Evolutionary conservation across 2,329 filamentous ascomycete species (phyloP), one percentile per base, ranked within the genome.

Genomic region (Fonsecaea pedrosoi): DNA sequence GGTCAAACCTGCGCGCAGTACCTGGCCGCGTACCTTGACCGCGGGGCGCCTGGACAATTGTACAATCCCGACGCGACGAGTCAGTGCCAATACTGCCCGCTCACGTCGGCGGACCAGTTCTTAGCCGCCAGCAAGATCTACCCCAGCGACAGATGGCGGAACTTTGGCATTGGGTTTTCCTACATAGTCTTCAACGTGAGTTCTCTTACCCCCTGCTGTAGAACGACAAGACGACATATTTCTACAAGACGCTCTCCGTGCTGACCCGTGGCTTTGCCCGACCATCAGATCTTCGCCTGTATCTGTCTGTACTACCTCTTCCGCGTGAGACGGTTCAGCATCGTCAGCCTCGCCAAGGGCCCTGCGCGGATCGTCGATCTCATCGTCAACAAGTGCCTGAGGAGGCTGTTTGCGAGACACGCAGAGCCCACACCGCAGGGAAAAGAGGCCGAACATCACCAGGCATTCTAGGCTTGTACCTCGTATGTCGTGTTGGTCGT

Each of bases 111-210:
- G 4, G 77, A 81, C 71, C 76, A 82, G 59, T 82, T 82, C 64
- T 73, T 82, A 37, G 73, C 81, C 0, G 66, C 68, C 0, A 82
- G 87, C 55, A 79, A 81, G 56, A 82, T 85, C 64, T 74, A 81
- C 66, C 91, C 89, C 74, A 75, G 70, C 34, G 79, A 90, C 34
- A 82, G 92, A 15, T 96, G 92, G 92, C 86, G 92, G 62, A 92
- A 97, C 72, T 71, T 95, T 65, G 93, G 92, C 1, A 95, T 96
- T 69, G 90, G 89, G 71, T 73, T 86, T 45, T 89, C 88, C 1
- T 96, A 93, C 74, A 84, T 95, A 62, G 90, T 80, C 15, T 92
- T 89, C 75, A 96, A 96, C 57, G 63, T 69, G 34, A 67, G 65
- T 56, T 8, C 18, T 37, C 21, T n/a, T 56, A 15, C 30, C n/a